Base-by-base conservation (phyloP, 208 protist genomes). In the Trypanosoma rangeli region DNA sequence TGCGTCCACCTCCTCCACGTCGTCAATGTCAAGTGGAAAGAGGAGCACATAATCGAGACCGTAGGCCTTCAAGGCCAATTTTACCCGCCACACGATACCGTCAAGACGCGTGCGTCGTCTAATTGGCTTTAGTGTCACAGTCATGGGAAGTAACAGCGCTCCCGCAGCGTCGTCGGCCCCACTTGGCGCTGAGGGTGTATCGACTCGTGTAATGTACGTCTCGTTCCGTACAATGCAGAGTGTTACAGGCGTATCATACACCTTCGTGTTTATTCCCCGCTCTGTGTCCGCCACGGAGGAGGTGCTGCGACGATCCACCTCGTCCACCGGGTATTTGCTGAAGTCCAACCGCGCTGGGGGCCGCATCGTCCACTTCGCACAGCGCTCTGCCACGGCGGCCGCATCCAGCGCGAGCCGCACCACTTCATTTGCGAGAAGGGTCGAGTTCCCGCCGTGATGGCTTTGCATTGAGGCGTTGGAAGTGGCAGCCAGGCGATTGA, bases 31-130 rank as follows among this genome's bases (percentile, higher is more conserved):
- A n/a, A 75, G 55, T 3, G 72, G 70, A 24, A 72, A 73, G 3
- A 73, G 35, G 16, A 76, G 73, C 0, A 52, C 61, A 56, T 76
- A 50, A 52, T 74, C 64, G 29, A 79, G 49, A 56, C 78, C 66
- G 46, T 66, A 28, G 31, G 31, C 28, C 63, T 79, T 74, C 16
- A 87, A 46, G 1, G 85, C 74, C 42, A 65, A 31, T 73, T 75
- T 81, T 20, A 90, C 70, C 42, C 87, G 84, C 83, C 87, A 90
- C 42, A 93, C 61, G 33, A 93, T 54, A 5, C 87, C 87, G 0
- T 77, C 74, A 33, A 93, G 74, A 13, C 82, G 82, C 13, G 87
- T 93, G 13, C 82, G 82, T 5, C 44, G 53, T n/a, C 78, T 80
- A 28, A 93, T 67, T 0, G 83, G 79, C 5, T 80, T 80, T 26